Base-by-base conservation (phyloP, 75 land plant genomes). In the Isoetes taiwanensis region DNA sequence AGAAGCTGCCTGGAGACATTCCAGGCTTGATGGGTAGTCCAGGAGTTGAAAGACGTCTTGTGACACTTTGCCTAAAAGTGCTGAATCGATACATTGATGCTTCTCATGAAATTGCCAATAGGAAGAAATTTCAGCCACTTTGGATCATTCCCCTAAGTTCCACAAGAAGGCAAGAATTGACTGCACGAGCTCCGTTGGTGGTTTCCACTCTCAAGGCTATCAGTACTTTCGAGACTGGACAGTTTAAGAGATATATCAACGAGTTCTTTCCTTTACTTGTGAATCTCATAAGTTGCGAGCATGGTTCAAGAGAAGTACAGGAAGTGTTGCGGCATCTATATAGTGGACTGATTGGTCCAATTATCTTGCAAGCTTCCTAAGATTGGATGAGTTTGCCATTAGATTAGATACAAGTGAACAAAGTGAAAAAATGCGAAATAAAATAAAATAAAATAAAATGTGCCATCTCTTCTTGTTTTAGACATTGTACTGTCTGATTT, bases 301-400 rank as follows among this genome's bases (percentile, higher is more conserved):
- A 85, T 41, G 73, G 86, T 46, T 78, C 90, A 11, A 65, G 70
- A 43, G 90, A 82, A 61, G 82, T 85, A 24, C 90, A 75, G 62
- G n/a, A n/a, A n/a, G n/a, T n/a, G n/a, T n/a, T n/a, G n/a, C n/a
- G n/a, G n/a, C n/a, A n/a, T n/a, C n/a, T n/a, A n/a, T n/a, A n/a
- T n/a, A n/a, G n/a, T n/a, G n/a, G n/a, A n/a, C n/a, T n/a, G n/a
- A n/a, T n/a, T n/a, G n/a, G n/a, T n/a, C n/a, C n/a, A n/a, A n/a
- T n/a, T n/a, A n/a, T n/a, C n/a, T n/a, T n/a, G n/a, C n/a, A n/a
- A n/a, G n/a, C n/a, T n/a, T n/a, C n/a, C n/a, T n/a, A n/a, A n/a
- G n/a, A n/a, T n/a, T n/a, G n/a, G n/a, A n/a, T n/a, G n/a, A n/a
- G n/a, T n/a, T n/a, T n/a, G n/a, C n/a, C n/a, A n/a, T n/a, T n/a